phyloP scores from a whole-genome alignment of 306 rosid genomes.

The Castanea sativa region DNA sequence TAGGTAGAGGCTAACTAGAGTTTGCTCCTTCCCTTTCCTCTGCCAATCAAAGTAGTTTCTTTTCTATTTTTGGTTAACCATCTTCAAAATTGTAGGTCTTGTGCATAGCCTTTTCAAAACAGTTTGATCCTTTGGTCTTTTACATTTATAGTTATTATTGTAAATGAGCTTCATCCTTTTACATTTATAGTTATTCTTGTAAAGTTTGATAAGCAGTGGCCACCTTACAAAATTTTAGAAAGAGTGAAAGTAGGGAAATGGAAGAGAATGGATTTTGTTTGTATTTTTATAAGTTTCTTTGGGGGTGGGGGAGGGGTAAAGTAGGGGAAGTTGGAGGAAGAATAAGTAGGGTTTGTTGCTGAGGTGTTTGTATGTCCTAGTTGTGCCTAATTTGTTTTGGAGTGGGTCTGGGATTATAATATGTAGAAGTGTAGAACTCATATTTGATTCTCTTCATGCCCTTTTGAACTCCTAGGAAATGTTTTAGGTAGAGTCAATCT shows the following conservation, averaged over 20 bases:
- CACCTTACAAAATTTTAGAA: not conserved
- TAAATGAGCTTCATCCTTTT: conserved; percentile 15
- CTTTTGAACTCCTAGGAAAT: not conserved
- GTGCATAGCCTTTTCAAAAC: not conserved
- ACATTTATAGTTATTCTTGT: too few species aligned
- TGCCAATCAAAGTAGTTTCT: not conserved
- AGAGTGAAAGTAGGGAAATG: not conserved
- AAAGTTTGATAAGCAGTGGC: not conserved
- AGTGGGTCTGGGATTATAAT: not conserved
- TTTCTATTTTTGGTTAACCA: not conserved
- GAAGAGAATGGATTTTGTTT: not conserved
- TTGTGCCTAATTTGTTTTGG: not conserved
- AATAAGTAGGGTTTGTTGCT: not conserved
- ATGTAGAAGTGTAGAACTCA: not conserved
- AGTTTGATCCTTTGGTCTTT: not conserved
- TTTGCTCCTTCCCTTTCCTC: not conserved
- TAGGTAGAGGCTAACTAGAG: not conserved
- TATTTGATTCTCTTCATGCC: not conserved
- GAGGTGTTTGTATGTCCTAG: not conserved
- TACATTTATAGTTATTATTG: not conserved
- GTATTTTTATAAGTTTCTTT: not conserved
- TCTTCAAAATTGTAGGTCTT: not conserved
- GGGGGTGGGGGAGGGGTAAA: not conserved
- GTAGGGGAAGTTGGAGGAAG: not conserved
- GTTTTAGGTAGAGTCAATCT: not conserved